phyloP scores from a whole-genome alignment of 2,329 filamentous ascomycete genomes.

The Cladophialophora bantiana region DNA sequence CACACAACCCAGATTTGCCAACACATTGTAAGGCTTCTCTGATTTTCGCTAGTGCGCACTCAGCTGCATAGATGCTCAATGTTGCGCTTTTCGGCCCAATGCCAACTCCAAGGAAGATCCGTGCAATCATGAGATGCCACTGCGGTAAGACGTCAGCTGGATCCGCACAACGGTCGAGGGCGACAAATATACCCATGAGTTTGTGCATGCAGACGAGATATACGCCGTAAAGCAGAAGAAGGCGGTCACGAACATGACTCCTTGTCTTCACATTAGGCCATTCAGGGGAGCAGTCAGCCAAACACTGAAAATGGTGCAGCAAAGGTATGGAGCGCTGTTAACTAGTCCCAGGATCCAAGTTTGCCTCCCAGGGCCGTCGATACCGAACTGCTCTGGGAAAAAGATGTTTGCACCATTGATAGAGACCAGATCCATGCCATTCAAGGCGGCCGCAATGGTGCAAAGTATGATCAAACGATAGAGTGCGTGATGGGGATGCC shows the following conservation, averaged over 20 bases:
- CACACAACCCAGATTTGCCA: conserved; percentile 60
- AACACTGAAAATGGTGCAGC: conserved; percentile 54
- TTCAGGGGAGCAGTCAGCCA: conserved; percentile 59
- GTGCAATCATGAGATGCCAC: conserved; percentile 12
- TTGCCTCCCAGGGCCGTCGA: not conserved
- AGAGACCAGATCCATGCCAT: conserved; percentile 60
- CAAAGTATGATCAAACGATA: conserved; percentile 57
- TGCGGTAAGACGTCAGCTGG: not conserved
- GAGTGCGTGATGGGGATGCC: conserved; percentile 57
- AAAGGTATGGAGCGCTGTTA: conserved; percentile 55
- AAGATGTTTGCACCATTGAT: conserved; percentile 54
- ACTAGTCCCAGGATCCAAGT: conserved; percentile 45
- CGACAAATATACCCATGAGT: conserved; percentile 45
- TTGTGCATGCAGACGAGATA: conserved; percentile 52
- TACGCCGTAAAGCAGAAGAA: conserved; percentile 51
- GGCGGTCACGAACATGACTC: conserved; percentile 53
- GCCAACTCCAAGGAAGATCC: conserved; percentile 44
- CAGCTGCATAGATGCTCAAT: conserved; percentile 56
- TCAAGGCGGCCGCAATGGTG: conserved; percentile 62
- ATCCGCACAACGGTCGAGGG: not conserved
- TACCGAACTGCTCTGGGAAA: conserved; percentile 1
- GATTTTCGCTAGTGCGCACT: conserved; percentile 57
- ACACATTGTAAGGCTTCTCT: conserved; percentile 60
- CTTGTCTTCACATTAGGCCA: conserved; percentile 53
- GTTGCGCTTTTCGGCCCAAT: conserved; percentile 54